phyloP scores from a whole-genome alignment of 2,329 filamentous ascomycete species.

The Neurospora sp. region DNA sequence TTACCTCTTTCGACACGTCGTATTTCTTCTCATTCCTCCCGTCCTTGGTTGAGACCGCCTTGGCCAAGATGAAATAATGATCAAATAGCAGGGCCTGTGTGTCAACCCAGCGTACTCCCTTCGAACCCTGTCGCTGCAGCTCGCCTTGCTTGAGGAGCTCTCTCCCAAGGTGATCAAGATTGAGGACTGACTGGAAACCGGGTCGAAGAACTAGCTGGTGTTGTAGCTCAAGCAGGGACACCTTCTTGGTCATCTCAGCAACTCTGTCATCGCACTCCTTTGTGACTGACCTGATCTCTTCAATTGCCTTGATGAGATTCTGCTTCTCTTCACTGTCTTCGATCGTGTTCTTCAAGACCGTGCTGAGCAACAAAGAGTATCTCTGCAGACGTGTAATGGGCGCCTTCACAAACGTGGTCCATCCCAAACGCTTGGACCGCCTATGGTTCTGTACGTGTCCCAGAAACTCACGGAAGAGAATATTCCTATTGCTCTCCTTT shows the following conservation, averaged over 20 bases:
- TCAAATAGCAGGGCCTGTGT: slow-evolving; percentile 91
- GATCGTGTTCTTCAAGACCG: slow-evolving; percentile 73
- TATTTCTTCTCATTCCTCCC: slow-evolving; percentile 71
- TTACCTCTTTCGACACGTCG: slow-evolving; percentile 81
- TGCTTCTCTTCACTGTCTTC: slow-evolving; percentile 82
- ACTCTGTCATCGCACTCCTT: slow-evolving; percentile 87
- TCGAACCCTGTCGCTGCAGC: slow-evolving; percentile 77
- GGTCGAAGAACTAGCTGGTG: slow-evolving; percentile 76
- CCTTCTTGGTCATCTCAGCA: slow-evolving; percentile 83
- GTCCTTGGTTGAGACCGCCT: slow-evolving; percentile 61
- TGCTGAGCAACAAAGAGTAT: slow-evolving; percentile 74
- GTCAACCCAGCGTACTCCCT: slow-evolving; percentile 86
- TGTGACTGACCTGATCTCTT: slow-evolving; percentile 84
- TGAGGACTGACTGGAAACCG: slow-evolving; percentile 80
- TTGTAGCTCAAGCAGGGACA: slow-evolving; percentile 75
- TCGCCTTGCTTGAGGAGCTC: slow-evolving; percentile 85
- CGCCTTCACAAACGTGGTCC: slow-evolving; percentile 89
- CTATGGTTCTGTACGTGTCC: slow-evolving; percentile 71
- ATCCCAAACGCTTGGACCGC: slow-evolving; percentile 72
- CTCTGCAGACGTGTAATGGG: slow-evolving; percentile 89
- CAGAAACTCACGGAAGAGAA: slow-evolving; percentile 78
- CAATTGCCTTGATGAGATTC: slow-evolving; percentile 73
- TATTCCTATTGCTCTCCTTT: slow-evolving; percentile 73
- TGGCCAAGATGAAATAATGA: slow-evolving; percentile 89
- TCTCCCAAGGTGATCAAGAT: slow-evolving; percentile 86